Conservation (phyloP, 441 rosid species). For the Arabidopsis lyrata region DNA sequence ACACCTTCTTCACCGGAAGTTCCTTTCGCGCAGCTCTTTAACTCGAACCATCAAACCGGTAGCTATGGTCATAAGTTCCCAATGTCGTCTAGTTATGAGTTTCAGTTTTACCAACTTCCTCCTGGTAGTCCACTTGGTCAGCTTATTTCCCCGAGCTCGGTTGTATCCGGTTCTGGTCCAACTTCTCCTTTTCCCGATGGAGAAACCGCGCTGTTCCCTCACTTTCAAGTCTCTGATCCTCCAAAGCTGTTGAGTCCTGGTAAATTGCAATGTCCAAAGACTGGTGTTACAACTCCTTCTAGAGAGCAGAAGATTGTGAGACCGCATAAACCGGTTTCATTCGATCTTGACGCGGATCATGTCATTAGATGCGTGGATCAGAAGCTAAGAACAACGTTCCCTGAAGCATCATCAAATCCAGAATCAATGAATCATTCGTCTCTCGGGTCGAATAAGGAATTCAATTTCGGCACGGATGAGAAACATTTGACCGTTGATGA, state of each 20-base stretch:
- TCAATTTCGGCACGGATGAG: constrained; percentile 68
- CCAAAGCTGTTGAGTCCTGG: constrained; percentile 75
- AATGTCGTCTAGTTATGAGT: constrained; percentile 65
- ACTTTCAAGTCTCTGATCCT: constrained; percentile 64
- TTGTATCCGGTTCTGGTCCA: constrained; percentile 83
- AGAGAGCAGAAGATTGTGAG: constrained; percentile 44
- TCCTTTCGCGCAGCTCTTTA: constrained; percentile 88
- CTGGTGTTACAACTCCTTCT: constrained; percentile 57
- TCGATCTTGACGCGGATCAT: constrained; percentile 59
- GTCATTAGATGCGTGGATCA: constrained; percentile 55
- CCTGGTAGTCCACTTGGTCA: constrained; percentile 98
- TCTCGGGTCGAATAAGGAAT: constrained; percentile 71
- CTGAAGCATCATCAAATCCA: constrained; percentile 49
- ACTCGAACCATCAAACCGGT: constrained; percentile 51
- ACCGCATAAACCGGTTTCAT: constrained; percentile 55
- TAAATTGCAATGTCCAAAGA: constrained; percentile 57
- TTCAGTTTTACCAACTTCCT: constrained; percentile 80
- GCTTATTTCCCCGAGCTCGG: constrained; percentile 89
- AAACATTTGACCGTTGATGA: constrained; percentile 50
- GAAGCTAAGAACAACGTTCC: constrained; percentile 51
- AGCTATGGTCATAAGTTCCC: constrained; percentile 57
- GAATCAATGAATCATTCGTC: constrained; percentile 56
- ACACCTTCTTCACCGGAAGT: constrained; percentile 97
- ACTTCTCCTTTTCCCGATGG: constrained; percentile 92
- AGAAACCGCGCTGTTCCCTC: constrained; percentile 59